Evolutionary conservation across 164 flowering plant species (phyloP), one percentile per base, ranked within the genome.

Genomic region (Vitis cinerea): DNA sequence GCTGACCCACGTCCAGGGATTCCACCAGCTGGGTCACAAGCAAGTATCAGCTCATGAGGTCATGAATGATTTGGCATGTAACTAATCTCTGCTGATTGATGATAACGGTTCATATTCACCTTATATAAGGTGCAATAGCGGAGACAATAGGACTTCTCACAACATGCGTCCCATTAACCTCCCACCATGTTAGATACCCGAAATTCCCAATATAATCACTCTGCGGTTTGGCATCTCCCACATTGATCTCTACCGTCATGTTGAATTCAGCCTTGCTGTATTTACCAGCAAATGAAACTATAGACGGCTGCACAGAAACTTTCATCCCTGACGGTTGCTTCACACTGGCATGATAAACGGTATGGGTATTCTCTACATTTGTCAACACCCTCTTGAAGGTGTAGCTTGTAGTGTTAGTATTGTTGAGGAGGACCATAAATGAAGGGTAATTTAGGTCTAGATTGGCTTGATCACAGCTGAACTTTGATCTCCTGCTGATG

Each of bases 371-470:
- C 2, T 6, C 69, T 0, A 76, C 72, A 11, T 64, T 76, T 5
- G 79, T 76, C 62, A 76, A 63, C 2, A 63, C 75, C 66, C 75
- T 52, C 31, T 58, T 71, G 44, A 76, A 76, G 31, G 54, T 63
- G 5, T 50, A 51, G 2, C 15, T 67, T n/a, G 75, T 16, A 3
- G 75, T 63, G 68, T 75, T 75, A 7, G 71, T 74, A 66, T 55
- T 61, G 59, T 69, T 61, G 58, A 73, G 70, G 61, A 73, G 55
- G 8, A 77, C 71, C 13, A 77, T 73, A 56, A 77, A 77, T 6
- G 80, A 77, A 27, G 80, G 80, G 56, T 73, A 37, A 37, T 37
- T 37, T 37, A 37, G 4, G 44, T 37, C 44, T 0, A 37, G 44
- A 37, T 37, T 37, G 44, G 44, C 44, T 37, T 37, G 44, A 37